phyloP scores from a whole-genome alignment of 2,329 filamentous ascomycete species.

The Acrocalymma vagum region DNA sequence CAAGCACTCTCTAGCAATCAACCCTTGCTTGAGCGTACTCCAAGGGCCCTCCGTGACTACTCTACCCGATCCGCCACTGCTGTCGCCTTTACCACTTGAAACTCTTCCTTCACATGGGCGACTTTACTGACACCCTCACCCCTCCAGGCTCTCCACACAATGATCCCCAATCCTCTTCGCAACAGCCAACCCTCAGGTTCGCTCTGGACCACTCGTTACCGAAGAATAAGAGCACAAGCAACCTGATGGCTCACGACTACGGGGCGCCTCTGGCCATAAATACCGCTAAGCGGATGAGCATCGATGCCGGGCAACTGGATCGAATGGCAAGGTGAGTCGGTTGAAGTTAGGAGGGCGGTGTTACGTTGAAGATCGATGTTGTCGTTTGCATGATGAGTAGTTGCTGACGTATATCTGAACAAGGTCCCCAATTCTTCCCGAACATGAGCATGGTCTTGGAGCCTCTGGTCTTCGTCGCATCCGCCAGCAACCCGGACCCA shows the following conservation, averaged over 20 bases:
- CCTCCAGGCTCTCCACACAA: constrained; percentile 45
- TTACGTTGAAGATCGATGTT: not conserved
- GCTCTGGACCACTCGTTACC: constrained; percentile 46
- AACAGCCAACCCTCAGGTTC: constrained; percentile 26
- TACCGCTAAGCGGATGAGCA: constrained; percentile 74
- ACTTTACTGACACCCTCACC: constrained; percentile 33
- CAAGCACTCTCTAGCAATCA: too few relatives aligned
- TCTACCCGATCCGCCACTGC: too few relatives aligned
- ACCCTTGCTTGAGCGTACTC: too few relatives aligned
- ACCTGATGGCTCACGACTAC: constrained; percentile 50
- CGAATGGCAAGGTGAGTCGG: constrained; percentile 74
- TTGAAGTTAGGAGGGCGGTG: constrained; percentile 8
- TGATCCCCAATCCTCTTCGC: constrained; percentile 35
- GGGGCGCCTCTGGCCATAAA: constrained; percentile 56
- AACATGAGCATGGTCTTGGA: constrained; percentile 87
- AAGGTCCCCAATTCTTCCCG: constrained; percentile 82
- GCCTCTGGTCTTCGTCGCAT: constrained; percentile 91
- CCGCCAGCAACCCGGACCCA: constrained; percentile 81
- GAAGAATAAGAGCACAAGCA: constrained; percentile 60
- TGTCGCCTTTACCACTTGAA: constrained; percentile 1
- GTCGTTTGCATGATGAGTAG: constrained; percentile 5
- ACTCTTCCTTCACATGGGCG: constrained; percentile 23
- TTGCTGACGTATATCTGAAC: constrained; percentile 20
- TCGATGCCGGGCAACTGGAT: constrained; percentile 76
- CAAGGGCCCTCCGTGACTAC: too few relatives aligned